phyloP scores from a whole-genome alignment of 2,329 filamentous ascomycete genomes.

The Sporothrix mexicana region DNA sequence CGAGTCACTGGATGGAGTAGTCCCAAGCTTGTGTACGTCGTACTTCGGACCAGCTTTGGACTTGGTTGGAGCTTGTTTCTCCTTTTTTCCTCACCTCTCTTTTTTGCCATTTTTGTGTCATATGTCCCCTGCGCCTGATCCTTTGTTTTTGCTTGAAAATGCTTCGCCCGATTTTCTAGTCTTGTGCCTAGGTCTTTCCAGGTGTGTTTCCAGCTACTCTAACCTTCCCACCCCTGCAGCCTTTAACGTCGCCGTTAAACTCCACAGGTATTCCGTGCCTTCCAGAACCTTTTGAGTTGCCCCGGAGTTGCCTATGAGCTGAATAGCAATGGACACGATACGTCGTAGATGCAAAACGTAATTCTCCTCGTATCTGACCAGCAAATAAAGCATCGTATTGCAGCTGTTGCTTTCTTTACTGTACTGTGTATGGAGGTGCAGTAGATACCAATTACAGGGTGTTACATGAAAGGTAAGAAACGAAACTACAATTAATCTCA shows the following conservation, averaged over 20 bases:
- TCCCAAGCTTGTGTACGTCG: slow-evolving; percentile 10
- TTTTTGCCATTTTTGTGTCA: background rate
- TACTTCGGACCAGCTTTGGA: too few species aligned
- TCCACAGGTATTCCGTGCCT: slow-evolving; percentile 12
- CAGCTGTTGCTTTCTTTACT: too few species aligned
- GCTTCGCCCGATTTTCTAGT: slow-evolving; percentile 15
- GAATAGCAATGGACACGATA: too few species aligned
- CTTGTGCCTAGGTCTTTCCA: slow-evolving; percentile 25
- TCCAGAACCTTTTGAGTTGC: slow-evolving; percentile 16
- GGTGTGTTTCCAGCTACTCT: background rate
- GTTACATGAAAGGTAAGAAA: too few species aligned
- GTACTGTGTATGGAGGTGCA: too few species aligned
- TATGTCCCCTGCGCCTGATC: slow-evolving; percentile 14
- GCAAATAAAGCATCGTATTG: too few species aligned
- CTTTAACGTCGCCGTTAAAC: slow-evolving; percentile 6
- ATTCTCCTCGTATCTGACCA: too few species aligned
- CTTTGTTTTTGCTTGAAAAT: background rate
- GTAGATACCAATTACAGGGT: too few species aligned
- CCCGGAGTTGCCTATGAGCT: too few species aligned
- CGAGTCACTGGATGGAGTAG: background rate
- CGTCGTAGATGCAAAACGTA: too few species aligned
- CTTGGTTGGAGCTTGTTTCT: background rate
- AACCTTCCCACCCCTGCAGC: background rate
- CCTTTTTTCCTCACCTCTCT: background rate
- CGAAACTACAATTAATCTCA: too few species aligned